Conservation (phyloP, 768 basidiomycete species). For the Cubamyces lactineus region DNA sequence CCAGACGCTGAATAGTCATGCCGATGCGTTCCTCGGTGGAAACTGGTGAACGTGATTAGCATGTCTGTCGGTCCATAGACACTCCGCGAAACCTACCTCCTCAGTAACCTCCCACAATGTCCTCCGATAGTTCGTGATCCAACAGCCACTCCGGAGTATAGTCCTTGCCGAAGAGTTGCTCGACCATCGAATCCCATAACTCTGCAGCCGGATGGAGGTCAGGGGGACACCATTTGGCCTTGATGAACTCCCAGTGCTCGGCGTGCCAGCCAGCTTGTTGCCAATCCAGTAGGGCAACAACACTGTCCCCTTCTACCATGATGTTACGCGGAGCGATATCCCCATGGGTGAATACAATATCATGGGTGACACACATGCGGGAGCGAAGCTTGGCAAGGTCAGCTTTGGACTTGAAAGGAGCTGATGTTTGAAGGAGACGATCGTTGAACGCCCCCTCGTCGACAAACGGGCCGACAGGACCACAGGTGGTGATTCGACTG, state of each 20-base stretch:
- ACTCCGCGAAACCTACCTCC: not conserved
- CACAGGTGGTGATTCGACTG: not conserved
- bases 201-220: not conserved
- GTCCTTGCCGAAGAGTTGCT: not conserved
- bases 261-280: constrained; percentile 40
- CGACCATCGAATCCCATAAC: constrained; percentile 1
- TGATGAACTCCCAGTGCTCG: constrained; percentile 39
- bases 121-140: constrained; percentile 7
- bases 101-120: constrained; percentile 4
- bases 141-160: constrained; percentile 2
- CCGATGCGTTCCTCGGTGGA: too few relatives aligned
- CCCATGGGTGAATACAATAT: constrained; percentile 41
- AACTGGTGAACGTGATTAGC: too few relatives aligned
- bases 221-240: constrained; percentile 29
- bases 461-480: not conserved
- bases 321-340: constrained; percentile 49
- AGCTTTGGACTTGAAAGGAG: not conserved
- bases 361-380: constrained; percentile 1
- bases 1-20: too few relatives aligned
- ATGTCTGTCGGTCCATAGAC: too few relatives aligned
- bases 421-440: not conserved
- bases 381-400: not conserved
- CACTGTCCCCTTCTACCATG: constrained; percentile 37
- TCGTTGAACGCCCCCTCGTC: not conserved
- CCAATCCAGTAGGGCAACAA: constrained; percentile 44